Evolutionary conservation across 176 grass and related monocot genomes (phyloP).

Genomic region (Raddia guianensis): DNA sequence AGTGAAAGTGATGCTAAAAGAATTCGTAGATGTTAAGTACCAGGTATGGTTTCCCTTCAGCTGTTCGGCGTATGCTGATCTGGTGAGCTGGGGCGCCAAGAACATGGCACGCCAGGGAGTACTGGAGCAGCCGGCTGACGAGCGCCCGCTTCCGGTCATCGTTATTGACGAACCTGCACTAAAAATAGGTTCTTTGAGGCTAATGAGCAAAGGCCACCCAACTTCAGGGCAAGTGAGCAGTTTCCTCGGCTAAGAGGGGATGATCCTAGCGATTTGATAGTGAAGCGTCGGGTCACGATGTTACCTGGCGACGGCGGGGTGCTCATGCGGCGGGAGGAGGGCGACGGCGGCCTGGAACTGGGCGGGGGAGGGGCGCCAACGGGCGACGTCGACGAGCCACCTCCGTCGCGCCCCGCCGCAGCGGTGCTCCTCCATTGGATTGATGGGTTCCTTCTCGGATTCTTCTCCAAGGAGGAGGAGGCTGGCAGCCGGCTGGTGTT

Average conservation of each 20-base stretch:
- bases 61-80: slow-evolving; percentile 55
- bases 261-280: no score
- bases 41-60: slow-evolving; percentile 79
- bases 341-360: slow-evolving; percentile 45
- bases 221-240: no score
- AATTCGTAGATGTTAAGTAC: slow-evolving; percentile 20
- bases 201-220: no score
- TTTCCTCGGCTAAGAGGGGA: no score
- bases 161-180: slow-evolving; percentile 61
- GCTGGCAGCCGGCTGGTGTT: no score
- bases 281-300: not conserved
- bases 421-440: slow-evolving; percentile 10
- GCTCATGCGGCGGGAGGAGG: slow-evolving; percentile 55
- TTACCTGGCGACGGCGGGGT: slow-evolving; percentile 51
- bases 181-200: not conserved
- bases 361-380: slow-evolving; percentile 60
- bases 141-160: slow-evolving; percentile 83
- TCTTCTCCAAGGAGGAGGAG: no score
- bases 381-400: slow-evolving; percentile 64
- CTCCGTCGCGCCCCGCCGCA: slow-evolving; percentile 38
- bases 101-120: slow-evolving; percentile 55
- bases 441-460: not conserved
- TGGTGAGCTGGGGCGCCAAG: slow-evolving; percentile 55
- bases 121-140: slow-evolving; percentile 77
- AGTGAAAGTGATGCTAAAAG: not conserved